Evolutionary conservation across 192 early-diverging fungal genomes (phyloP).

Genomic region (Piromyces sp.): DNA sequence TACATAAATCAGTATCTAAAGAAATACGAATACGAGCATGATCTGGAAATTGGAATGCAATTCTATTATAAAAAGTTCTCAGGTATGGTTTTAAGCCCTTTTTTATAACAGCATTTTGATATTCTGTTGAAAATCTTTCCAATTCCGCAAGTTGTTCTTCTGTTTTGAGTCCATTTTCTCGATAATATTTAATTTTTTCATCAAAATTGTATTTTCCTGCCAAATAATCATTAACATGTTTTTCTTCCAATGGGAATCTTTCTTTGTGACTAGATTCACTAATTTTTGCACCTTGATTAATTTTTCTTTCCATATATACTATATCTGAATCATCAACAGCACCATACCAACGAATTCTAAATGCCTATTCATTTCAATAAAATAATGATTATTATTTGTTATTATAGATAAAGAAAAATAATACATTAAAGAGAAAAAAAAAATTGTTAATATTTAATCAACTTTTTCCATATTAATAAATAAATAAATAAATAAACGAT

Average conservation of each 20-base stretch:
- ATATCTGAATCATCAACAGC: constrained; percentile 56
- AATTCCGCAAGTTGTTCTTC: constrained; percentile 60
- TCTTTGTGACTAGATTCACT: background rate
- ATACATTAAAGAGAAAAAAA: too few relatives aligned
- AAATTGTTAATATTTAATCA: too few relatives aligned
- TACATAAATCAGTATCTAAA: constrained; percentile 84
- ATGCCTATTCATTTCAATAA: constrained; percentile 12
- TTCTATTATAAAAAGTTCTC: constrained; percentile 89
- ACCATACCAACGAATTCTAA: constrained; percentile 91
- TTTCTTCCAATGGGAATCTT: constrained; percentile 76
- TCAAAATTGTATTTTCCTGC: constrained; percentile 58
- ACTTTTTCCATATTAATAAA: too few relatives aligned
- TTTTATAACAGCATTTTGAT: constrained; percentile 44
- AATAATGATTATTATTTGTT: too few relatives aligned
- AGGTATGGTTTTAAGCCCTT: constrained; percentile 55
- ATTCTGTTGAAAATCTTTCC: constrained; percentile 50
- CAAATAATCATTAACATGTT: constrained; percentile 72
- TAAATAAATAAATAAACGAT: too few relatives aligned
- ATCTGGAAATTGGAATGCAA: constrained; percentile 93
- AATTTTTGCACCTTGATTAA: constrained; percentile 42
- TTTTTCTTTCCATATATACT: constrained; percentile 96
- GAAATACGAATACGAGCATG: constrained; percentile 84
- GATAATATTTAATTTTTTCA: constrained; percentile 56
- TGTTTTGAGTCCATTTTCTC: constrained; percentile 36
- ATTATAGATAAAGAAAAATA: too few relatives aligned